phyloP scores from a whole-genome alignment of 2,329 filamentous ascomycete species.

The Chaetomium sp. region DNA sequence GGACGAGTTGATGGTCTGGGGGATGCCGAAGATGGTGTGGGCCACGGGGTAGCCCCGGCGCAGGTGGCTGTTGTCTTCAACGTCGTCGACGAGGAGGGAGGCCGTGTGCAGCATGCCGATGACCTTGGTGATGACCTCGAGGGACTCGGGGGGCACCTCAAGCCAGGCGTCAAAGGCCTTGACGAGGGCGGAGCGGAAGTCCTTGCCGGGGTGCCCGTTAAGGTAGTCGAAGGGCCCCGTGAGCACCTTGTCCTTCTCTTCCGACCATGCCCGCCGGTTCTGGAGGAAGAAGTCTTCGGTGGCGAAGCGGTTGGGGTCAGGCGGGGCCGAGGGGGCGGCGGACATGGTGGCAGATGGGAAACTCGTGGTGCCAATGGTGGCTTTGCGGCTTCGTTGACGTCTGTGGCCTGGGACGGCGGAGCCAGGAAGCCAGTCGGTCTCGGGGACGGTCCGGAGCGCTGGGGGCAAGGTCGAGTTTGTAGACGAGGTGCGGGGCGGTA shows the following conservation, averaged over 20 bases:
- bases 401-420: constrained; percentile 29
- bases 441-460: constrained; percentile 58
- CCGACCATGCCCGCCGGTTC: constrained; percentile 61
- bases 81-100: constrained; percentile 82
- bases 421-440: constrained; percentile 62
- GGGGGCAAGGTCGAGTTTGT: constrained; percentile 47
- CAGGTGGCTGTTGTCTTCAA: constrained; percentile 74
- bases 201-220: constrained; percentile 77
- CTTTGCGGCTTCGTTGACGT: constrained; percentile 38
- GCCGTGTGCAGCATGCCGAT: constrained; percentile 86
- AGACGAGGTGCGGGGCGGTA: constrained; percentile 74
- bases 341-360: constrained; percentile 43
- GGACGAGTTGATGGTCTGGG: constrained; percentile 87
- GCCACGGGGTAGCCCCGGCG: constrained; percentile 80
- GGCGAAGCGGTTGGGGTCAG: constrained; percentile 56
- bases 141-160: constrained; percentile 67
- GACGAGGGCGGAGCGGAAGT: constrained; percentile 79
- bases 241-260: constrained; percentile 75
- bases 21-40: constrained; percentile 80
- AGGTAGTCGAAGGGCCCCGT: constrained; percentile 81
- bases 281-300: constrained; percentile 58
- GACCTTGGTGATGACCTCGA: constrained; percentile 75
- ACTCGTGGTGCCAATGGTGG: constrained; percentile 32
- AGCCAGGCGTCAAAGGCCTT: constrained; percentile 80
- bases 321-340: constrained; percentile 42